phyloP scores from a whole-genome alignment of 768 basidiomycete genomes.

The Chiua virens region DNA sequence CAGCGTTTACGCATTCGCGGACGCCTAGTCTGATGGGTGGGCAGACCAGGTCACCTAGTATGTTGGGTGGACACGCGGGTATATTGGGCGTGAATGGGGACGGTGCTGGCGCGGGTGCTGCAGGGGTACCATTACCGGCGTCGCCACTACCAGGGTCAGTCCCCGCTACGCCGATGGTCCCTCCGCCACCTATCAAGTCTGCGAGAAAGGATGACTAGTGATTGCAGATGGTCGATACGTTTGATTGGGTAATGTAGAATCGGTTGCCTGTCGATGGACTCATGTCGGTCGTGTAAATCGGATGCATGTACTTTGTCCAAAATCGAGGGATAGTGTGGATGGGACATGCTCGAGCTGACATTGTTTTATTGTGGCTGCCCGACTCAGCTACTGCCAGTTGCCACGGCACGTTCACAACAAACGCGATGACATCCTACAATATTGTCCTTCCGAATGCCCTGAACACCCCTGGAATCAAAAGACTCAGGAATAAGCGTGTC shows the following conservation, averaged over 20 bases:
- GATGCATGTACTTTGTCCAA: too few species aligned
- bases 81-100: slow-evolving; percentile 12
- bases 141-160: slow-evolving; percentile 23
- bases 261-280: not conserved
- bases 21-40: slow-evolving; percentile 18
- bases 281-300: not conserved
- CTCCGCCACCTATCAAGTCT: slow-evolving; percentile 22
- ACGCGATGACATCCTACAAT: slow-evolving; percentile 35
- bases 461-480: slow-evolving; percentile 57
- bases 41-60: slow-evolving; percentile 21
- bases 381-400: too few species aligned
- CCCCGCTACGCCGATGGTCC: slow-evolving; percentile 15
- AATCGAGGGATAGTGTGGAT: too few species aligned
- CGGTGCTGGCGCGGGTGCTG: slow-evolving; percentile 1
- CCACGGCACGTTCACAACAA: not conserved
- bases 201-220: slow-evolving; percentile 29
- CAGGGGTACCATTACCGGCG: slow-evolving; percentile 15
- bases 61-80: slow-evolving; percentile 14
- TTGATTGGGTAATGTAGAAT: too few species aligned
- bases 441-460: slow-evolving; percentile 64
- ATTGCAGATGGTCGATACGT: not conserved
- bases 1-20: slow-evolving; percentile 17
- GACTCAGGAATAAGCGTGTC: slow-evolving; percentile 73
- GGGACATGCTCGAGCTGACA: too few species aligned
- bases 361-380: too few species aligned